Percentiles rank a stretch among this genome's conserved stretches.
phyloP scores from a whole-genome alignment of 768 basidiomycete species.

The Termitomyces heimii region DNA sequence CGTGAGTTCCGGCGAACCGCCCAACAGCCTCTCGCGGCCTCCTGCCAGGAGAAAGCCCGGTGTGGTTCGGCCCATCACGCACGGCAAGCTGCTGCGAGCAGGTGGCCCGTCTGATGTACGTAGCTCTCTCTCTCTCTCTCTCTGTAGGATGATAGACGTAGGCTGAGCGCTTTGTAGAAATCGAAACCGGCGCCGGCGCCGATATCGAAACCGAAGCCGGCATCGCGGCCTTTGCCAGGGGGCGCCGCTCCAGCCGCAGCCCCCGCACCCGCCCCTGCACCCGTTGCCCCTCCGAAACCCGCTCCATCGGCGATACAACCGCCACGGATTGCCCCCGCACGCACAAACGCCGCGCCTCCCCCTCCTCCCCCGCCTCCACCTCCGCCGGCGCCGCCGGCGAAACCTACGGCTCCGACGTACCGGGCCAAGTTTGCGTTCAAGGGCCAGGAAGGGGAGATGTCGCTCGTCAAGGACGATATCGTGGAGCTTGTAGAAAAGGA shows the following conservation, averaged over 20 bases:
- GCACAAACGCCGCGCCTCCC: conserved; percentile 14
- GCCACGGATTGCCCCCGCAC: conserved; percentile 24
- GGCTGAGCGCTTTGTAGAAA: conserved; percentile 29
- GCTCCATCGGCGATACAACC: conserved; percentile 27
- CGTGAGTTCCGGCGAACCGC: conserved; percentile 83
- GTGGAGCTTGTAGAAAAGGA: conserved; percentile 92
- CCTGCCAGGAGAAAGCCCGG: conserved; percentile 85
- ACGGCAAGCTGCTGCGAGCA: conserved; percentile 72
- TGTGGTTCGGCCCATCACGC: conserved; percentile 76
- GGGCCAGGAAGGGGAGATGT: conserved; percentile 90
- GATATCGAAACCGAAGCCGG: conserved; percentile 51
- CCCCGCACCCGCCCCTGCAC: conserved; percentile 10
- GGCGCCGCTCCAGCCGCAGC: conserved; percentile 37
- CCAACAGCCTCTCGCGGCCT: conserved; percentile 76
- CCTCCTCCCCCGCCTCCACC: conserved; percentile 23
- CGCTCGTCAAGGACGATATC: conserved; percentile 82
- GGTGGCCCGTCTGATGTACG: conserved; percentile 67
- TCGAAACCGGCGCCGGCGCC: conserved; percentile 30
- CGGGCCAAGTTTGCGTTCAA: conserved; percentile 89
- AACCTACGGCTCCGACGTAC: conserved; percentile 71
- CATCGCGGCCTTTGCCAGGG: conserved; percentile 60
- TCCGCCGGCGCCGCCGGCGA: conserved; percentile 39
- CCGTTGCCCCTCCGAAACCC: conserved; percentile 23
- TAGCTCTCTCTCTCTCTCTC: background rate
- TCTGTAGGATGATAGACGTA: background rate